Evolutionary conservation across 2,329 filamentous ascomycete genomes (phyloP).

Genomic region (Chrysoporthe cubensis): DNA sequence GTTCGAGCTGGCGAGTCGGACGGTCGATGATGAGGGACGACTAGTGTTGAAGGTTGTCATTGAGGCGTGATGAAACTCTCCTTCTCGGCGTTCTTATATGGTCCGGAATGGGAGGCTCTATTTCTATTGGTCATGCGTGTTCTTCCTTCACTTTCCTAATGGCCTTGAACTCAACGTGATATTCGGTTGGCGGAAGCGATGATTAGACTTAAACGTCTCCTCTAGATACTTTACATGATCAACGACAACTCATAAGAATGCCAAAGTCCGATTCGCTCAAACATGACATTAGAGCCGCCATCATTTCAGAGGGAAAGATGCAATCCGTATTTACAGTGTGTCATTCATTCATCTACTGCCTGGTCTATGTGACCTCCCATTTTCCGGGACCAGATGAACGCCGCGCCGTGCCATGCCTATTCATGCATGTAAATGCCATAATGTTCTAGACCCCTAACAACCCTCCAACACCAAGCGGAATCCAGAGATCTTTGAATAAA

Average conservation of each 20-base stretch:
- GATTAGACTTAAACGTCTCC: not conserved
- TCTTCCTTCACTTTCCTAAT: not conserved
- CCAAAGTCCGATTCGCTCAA: not conserved
- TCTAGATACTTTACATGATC: slow-evolving; percentile 9
- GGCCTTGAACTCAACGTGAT: not conserved
- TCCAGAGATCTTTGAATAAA: no score
- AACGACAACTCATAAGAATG: slow-evolving; percentile 5
- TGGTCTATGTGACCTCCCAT: slow-evolving; percentile 23
- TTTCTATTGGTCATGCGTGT: not conserved
- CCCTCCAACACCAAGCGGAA: slow-evolving; percentile 26
- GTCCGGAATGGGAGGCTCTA: slow-evolving; percentile 2
- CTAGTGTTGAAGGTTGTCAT: slow-evolving; percentile 75
- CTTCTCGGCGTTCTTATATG: not conserved
- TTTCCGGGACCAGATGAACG: slow-evolving; percentile 17
- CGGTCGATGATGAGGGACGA: slow-evolving; percentile 68
- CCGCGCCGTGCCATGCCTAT: slow-evolving; percentile 23
- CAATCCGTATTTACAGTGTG: not conserved
- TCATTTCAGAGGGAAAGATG: no score
- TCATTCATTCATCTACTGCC: slow-evolving; percentile 4
- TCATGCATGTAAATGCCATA: slow-evolving; percentile 22
- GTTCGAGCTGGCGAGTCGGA: slow-evolving; percentile 72
- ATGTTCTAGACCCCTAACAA: slow-evolving; percentile 7
- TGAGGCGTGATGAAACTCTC: slow-evolving; percentile 46
- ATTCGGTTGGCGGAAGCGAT: not conserved
- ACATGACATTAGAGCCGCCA: no score